phyloP scores from a whole-genome alignment of 1,284 basidiomycete species.

The Tilletia caries region DNA sequence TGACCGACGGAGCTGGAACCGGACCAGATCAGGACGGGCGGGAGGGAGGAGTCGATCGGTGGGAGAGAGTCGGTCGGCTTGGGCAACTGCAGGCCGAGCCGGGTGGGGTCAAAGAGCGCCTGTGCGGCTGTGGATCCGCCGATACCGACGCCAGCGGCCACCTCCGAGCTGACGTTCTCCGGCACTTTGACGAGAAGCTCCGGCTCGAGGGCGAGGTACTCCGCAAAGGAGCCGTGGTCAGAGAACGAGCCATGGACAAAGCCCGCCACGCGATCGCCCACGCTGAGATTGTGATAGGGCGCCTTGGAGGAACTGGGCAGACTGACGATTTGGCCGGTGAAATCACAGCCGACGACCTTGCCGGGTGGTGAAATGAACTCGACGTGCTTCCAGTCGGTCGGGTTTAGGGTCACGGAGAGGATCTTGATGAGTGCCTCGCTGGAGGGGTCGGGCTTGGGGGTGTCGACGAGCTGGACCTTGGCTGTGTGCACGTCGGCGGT shows the following conservation, averaged over 20 bases:
- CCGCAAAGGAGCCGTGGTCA: conserved; percentile 52
- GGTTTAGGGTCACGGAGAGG: conserved; percentile 43
- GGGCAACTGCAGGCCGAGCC: conserved; percentile 26
- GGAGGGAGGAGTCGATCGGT: conserved; percentile 21
- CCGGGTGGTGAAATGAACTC: conserved; percentile 50
- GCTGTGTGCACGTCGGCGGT: conserved; percentile 34
- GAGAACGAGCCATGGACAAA: conserved; percentile 57
- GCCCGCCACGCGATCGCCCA: conserved; percentile 63
- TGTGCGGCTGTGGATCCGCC: conserved; percentile 43
- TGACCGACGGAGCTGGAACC: conserved; percentile 62
- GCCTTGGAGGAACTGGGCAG: conserved; percentile 29
- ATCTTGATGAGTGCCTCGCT: conserved; percentile 39
- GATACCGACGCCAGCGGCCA: conserved; percentile 38
- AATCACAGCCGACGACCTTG: conserved; percentile 62
- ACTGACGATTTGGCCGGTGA: conserved; percentile 62
- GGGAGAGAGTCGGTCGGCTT: conserved; percentile 26
- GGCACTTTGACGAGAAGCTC: conserved; percentile 39
- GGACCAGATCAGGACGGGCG: conserved; percentile 58
- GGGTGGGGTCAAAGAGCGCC: conserved; percentile 32
- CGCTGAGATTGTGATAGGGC: conserved; percentile 47
- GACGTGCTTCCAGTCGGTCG: conserved; percentile 53
- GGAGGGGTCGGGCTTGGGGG: conserved; percentile 28
- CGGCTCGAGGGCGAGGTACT: conserved; percentile 50
- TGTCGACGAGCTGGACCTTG: conserved; percentile 32
- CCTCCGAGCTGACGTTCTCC: conserved; percentile 24